Conservation (phyloP, 2,329 filamentous ascomycete genomes). For the Neonectria coccinea region DNA sequence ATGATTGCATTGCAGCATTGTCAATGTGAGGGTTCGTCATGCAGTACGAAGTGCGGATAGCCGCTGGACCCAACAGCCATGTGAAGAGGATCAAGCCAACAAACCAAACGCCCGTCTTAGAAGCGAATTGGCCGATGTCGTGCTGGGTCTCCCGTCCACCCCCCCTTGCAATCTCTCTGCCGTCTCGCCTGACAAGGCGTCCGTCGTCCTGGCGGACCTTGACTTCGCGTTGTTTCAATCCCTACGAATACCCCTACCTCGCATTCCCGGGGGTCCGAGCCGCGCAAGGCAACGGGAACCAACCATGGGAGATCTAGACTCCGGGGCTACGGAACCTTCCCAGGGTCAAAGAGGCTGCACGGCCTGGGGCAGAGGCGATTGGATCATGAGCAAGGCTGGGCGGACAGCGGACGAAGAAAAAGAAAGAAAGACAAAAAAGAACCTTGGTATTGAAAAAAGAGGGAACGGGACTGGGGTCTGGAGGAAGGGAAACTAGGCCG, state of each 20-base stretch:
- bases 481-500: background rate
- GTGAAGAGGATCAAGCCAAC: background rate
- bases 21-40: background rate
- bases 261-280: slow-evolving; percentile 12
- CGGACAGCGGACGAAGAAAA: background rate
- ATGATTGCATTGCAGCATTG: background rate
- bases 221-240: background rate
- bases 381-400: slow-evolving; percentile 5
- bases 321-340: slow-evolving; percentile 10
- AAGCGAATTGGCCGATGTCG: slow-evolving; percentile 1
- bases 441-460: slow-evolving; percentile 4
- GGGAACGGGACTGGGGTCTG: too few species aligned
- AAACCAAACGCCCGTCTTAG: background rate
- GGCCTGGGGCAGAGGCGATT: background rate
- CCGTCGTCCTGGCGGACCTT: background rate
- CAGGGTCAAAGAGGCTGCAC: background rate
- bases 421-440: background rate
- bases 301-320: slow-evolving; percentile 10
- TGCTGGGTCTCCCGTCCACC: background rate
- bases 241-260: background rate
- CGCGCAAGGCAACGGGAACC: slow-evolving; percentile 8
- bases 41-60: background rate
- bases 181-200: background rate
- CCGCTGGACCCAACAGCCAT: background rate
- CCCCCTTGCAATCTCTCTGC: background rate